Evolutionary conservation across 345 rosid genomes (phyloP), one percentile per base, ranked within the genome.

Genomic region (Draba incana): DNA sequence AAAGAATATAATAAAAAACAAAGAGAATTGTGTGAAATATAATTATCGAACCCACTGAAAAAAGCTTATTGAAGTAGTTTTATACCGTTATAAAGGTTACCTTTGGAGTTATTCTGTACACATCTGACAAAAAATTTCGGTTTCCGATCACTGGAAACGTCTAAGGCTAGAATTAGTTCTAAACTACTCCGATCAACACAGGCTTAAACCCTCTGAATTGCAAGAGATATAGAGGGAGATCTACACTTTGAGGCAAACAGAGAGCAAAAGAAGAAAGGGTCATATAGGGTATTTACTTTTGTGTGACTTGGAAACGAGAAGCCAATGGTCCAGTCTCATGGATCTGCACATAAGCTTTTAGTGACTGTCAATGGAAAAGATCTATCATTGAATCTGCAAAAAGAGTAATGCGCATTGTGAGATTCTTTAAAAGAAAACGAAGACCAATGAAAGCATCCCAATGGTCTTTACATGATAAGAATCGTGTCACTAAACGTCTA

Each of bases 151-250:
- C 31, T 38, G 58, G 62, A 13, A 7, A 46, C 51, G 52, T 38
- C n/a, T 47, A 46, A 13, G 54, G 41, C 15, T 42, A 57, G 10
- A 39, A 50, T 50, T 33, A 58, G 66, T 23, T 65, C 66, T 73
- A 73, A 51, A 58, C 77, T 73, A 66, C 67, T 65, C 62, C 49
- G 55, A 12, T 15, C 55, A 58, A 3, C 13, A 7, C 33, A 30
- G 12, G 66, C 60, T 15, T 62, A 3, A 16, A 63, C 25, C 30
- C 25, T 71, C 57, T 55, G 45, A 56, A 48, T 5, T 24, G 47
- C 11, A 56, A 28, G 37, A 7, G 12, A 5, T 28, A 28, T 0
- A 10, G 50, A 52, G 23, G 44, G 2, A 42, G 10, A 52, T 24
- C 16, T 30, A 15, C 31, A 15, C 30, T 10, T 52, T 61, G 20